Base-by-base conservation (phyloP, 2,329 filamentous ascomycete species). In the Emergomyces africanus region DNA sequence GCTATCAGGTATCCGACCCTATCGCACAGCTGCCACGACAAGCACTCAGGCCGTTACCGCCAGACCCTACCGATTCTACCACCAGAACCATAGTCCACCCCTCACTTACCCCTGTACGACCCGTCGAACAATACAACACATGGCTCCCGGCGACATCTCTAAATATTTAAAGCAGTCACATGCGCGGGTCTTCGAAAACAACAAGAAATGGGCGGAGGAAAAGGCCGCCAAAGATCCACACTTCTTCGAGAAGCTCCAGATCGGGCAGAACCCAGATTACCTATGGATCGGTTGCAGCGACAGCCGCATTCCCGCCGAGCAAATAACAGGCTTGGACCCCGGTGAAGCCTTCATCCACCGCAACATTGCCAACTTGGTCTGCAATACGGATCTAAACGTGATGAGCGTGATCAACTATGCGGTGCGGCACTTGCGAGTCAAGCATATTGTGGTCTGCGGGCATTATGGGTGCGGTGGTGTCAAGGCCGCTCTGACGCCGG, bases 391-490 rank as follows among this genome's bases (percentile, higher is more conserved):
- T 54, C 63, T 71, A 12, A 69, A 65, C 44, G 64, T 66, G 28
- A 69, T 68, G 64, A 68, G 68, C 12, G 69, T 70, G 14, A 68
- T 70, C 46, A 67, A 70, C 42, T 70, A 70, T 58, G 69, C 68
- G 1, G 69, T 70, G 25, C 58, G 66, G 9, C 67, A 70, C 59
- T 59, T 70, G 18, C 58, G 78, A 65, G 85, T 88, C 65, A 80
- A 85, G 71, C 84, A 88, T 72, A 81, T 89, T 57, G 79, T 88
- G 59, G 79, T 89, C 12, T 87, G 84, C 72, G 85, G 85, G 0
- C 86, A 89, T 76, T 82, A 84, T 54, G 74, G 74, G 59, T 89
- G 86, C 70, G 85, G 85, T 41, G 85, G 85, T n/a, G 83, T 85
- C 53, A 78, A 78, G 15, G 85, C 83, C 0, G 81, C 84, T 5